These are phyloP conservation scores for Plasmodium vivax DNA, from an alignment of 169 alveolate species.

Conservation along the genomic window DNA sequence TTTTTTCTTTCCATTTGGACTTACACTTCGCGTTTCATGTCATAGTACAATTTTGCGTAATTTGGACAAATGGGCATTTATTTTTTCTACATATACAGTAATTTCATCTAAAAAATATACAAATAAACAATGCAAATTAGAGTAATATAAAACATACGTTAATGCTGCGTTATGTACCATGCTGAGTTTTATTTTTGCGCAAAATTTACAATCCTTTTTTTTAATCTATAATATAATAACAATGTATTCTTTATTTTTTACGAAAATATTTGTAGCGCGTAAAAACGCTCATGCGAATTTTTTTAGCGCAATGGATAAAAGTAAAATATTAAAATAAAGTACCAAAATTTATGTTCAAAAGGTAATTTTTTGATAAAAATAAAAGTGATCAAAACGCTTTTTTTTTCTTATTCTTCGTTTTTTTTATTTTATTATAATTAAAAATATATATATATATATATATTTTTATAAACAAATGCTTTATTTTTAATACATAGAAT, in stretches of 20 bases:
- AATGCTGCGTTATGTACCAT: not conserved
- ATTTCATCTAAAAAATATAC: not conserved
- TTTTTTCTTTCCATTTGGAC: not conserved
- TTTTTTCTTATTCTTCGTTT: not conserved
- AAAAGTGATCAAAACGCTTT: not conserved
- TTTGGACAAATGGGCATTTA: not conserved
- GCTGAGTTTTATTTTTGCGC: not conserved
- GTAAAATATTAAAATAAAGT: not conserved
- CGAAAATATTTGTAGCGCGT: not conserved
- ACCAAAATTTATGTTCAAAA: not conserved
- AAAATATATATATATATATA: not conserved
- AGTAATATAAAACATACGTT: not conserved
- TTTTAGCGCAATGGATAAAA: not conserved
- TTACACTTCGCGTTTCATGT: not conserved
- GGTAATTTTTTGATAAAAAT: not conserved
- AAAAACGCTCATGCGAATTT: not conserved
- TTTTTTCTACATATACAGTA: not conserved
- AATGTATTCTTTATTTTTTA: not conserved
- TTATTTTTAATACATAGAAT: not conserved
- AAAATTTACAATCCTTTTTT: not conserved
- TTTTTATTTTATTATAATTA: not conserved
- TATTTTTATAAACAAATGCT: not conserved
- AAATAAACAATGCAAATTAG: not conserved
- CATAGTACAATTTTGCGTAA: too few relatives aligned
- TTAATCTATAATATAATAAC: not conserved